Conservation (phyloP, 768 basidiomycete genomes). For the Lactarius sp. region DNA sequence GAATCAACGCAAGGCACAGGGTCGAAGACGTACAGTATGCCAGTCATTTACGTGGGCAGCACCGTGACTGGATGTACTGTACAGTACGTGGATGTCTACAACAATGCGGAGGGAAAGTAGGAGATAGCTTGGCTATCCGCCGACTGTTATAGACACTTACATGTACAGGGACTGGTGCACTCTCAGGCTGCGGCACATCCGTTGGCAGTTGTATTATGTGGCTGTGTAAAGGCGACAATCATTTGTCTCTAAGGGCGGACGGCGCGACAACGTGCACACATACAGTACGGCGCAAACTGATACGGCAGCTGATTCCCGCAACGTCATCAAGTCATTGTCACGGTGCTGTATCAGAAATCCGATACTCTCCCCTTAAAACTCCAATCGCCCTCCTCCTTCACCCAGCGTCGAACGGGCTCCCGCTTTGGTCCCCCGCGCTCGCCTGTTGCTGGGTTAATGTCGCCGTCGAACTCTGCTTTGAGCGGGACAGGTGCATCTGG, state of each 20-base stretch:
- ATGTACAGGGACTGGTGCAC: background rate
- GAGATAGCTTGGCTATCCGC: background rate
- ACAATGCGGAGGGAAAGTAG: no score
- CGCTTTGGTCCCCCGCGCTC: slow-evolving; percentile 84
- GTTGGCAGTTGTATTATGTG: background rate
- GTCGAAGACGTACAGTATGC: no score
- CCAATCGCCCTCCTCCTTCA: slow-evolving; percentile 67
- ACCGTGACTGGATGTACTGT: no score
- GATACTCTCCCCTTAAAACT: slow-evolving; percentile 86
- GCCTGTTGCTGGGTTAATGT: slow-evolving; percentile 76
- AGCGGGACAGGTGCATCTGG: slow-evolving; percentile 62
- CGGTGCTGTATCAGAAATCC: slow-evolving; percentile 53
- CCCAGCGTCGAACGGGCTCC: slow-evolving; percentile 69
- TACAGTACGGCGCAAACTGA: background rate
- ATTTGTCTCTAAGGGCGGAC: no score
- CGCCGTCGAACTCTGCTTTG: slow-evolving; percentile 70
- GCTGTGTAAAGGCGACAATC: background rate
- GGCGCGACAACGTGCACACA: background rate
- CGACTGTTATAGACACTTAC: background rate
- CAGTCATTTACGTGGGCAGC: no score
- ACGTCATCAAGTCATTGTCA: no score
- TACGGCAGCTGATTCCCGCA: background rate
- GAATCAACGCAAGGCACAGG: no score
- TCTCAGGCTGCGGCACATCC: background rate
- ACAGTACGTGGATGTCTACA: no score